Base-by-base conservation (phyloP, 2,329 filamentous ascomycete species). In the Berkeleyomyces rouxiae region DNA sequence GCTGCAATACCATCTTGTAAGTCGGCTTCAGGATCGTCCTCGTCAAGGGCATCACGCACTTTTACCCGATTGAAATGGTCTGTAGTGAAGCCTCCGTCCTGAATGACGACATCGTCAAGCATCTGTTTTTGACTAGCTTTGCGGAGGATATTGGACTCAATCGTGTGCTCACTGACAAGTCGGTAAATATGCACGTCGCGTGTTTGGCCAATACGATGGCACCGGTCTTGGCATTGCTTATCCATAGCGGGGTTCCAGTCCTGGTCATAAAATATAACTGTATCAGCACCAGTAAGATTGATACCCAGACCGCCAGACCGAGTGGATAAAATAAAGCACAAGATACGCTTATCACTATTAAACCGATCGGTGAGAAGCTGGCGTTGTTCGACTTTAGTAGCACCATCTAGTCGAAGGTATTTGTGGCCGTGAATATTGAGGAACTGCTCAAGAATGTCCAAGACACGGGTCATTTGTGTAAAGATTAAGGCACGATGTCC, bases 221-320 rank as follows among this genome's bases (percentile, higher is more conserved):
- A 95, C 69, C 93, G 84, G 72, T 99, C 95, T 74, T 99, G 95
- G 70, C 93, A 99, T 73, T 99, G 93, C 73, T 96, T 96, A 76
- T 99, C 93, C 93, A 99, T 99, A 60, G 95, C 93, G 0, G 93
- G 93, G 69, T 99, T 99, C 95, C 95, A 99, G 72, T 99, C 93
- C 65, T 97, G 85, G 70, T 99, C 93, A 74, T 97, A 99, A 73
- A 99, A 99, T 67, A 99, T 96, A 69, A 99, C 93, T 0, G 91
- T 96, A 72, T 97, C 93, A 4, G 93, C 93, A 58, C 93, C 93
- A 0, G 92, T 97, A 51, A 99, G 79, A 69, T 99, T 99, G 76
- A 99, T 95, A 63, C 93, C 93, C 0, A 99, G 78, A 62, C 93
- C 93, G 67, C 93, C 93, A 0, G 93, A 96, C 63, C 93, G 84